Evolutionary conservation across 2,329 filamentous ascomycete genomes (phyloP), one percentile per base, ranked within the genome.

Genomic region (Leptographium wingfieldii): DNA sequence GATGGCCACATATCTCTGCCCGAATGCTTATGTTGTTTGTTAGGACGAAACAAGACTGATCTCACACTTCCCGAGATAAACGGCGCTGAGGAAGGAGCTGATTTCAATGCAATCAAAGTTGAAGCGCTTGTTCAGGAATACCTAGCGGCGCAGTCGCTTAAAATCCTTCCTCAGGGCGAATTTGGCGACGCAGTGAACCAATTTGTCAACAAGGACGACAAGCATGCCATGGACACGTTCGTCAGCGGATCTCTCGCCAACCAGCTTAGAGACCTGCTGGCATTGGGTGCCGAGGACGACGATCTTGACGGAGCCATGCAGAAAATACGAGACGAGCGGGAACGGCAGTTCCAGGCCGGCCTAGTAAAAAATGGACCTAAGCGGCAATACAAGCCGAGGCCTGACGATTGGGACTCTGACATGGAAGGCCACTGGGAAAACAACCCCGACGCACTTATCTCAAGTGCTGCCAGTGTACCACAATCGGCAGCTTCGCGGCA

Each of bases 121-220:
- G 90, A 95, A 64, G 87, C 87, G 64, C 79, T 99, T 0, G 92
- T 99, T 0, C 82, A 87, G 56, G 91, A 97, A 65, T 96, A 92
- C 67, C 80, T 99, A 3, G 82, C 83, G 0, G 88, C 89, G 0
- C 92, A 97, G 68, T 92, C 90, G 0, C 81, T 99, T 38, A 95
- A 92, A 61, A 94, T 99, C 56, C 79, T 99, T 0, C 94, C 94
- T 0, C 90, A 96, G 67, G 94, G 92, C 35, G 88, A 87, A 0
- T 96, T 99, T 68, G 88, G 91, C 19, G 92, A 97, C 68, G 94
- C 94, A 0, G 90, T 99, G 5, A 86, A 85, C 55, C 88, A 95
- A 63, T 99, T 94, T 67, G 90, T 99, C 31, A 86, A 92, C 70
- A 97, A 97, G 66, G 90, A 96, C 65, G 94, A 99, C 74, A 95